Evolutionary conservation across 371 early-diverging fungal genomes (phyloP).

Genomic region (Apophysomyces sp.): DNA sequence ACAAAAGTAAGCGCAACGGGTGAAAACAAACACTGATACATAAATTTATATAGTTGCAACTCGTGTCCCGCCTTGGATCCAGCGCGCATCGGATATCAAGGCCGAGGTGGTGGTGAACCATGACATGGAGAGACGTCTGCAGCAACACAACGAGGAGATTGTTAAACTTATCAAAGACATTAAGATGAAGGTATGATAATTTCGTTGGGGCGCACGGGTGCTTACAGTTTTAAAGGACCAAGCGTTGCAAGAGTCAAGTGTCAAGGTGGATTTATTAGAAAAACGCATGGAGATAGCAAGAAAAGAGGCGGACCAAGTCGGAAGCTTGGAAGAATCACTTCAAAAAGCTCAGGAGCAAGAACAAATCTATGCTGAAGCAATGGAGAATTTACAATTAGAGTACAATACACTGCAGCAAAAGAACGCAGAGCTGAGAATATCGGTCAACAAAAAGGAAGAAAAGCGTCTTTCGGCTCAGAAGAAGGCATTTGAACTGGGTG

Average conservation of each 20-base stretch:
- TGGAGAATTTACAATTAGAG: conserved; percentile 75
- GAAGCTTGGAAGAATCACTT: conserved; percentile 60
- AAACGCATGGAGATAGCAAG: conserved; percentile 70
- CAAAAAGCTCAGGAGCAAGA: conserved; percentile 61
- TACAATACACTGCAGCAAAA: conserved; percentile 69
- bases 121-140: conserved; percentile 77
- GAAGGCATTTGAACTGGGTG: conserved; percentile 20
- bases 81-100: conserved; percentile 80
- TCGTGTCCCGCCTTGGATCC: conserved; percentile 73
- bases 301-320: conserved; percentile 70
- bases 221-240: conserved; percentile 50
- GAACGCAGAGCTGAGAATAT: conserved; percentile 58
- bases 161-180: conserved; percentile 70
- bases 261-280: conserved; percentile 79
- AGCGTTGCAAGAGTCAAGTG: conserved; percentile 68
- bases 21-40: background rate
- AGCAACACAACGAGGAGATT: conserved; percentile 76
- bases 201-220: background rate
- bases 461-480: conserved; percentile 35
- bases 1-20: conserved; percentile 37
- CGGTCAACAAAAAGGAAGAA: conserved; percentile 39
- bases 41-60: conserved; percentile 42
- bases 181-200: conserved; percentile 52
- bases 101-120: conserved; percentile 71
- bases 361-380: conserved; percentile 68